Evolutionary conservation across 441 rosid species (phyloP).

Genomic region (Brassica balearica): DNA sequence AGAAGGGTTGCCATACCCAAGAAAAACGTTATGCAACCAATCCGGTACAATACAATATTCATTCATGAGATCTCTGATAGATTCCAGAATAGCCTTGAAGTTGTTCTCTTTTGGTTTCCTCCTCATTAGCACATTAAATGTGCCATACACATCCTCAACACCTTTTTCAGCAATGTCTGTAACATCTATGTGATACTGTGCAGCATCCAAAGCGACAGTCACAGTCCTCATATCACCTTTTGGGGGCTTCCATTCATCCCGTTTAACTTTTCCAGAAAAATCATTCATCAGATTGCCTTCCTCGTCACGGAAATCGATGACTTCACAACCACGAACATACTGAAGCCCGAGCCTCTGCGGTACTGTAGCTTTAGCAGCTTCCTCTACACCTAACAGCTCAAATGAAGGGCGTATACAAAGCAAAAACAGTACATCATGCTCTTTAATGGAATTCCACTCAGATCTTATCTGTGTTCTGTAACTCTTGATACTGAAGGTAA

Average conservation of each 20-base stretch:
- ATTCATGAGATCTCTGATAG: slow-evolving; percentile 99
- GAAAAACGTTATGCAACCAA: slow-evolving; percentile 94
- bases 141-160: slow-evolving; percentile 89
- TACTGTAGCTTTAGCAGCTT: slow-evolving; percentile 89
- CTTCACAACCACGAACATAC: slow-evolving; percentile 94
- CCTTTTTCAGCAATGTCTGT: slow-evolving; percentile 94
- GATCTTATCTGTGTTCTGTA: slow-evolving; percentile 88
- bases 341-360: slow-evolving; percentile 97
- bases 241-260: slow-evolving; percentile 99
- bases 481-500: slow-evolving; percentile 91
- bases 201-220: slow-evolving; percentile 93
- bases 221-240: slow-evolving; percentile 97
- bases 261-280: slow-evolving; percentile 90
- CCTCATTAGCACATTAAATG: slow-evolving; percentile 94
- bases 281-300: slow-evolving; percentile 97
- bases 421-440: slow-evolving; percentile 97
- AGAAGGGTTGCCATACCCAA: slow-evolving; percentile 99
- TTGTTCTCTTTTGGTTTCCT: slow-evolving; percentile 99
- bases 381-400: slow-evolving; percentile 95
- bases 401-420: slow-evolving; percentile 90
- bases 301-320: slow-evolving; percentile 91
- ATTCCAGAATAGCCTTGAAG: slow-evolving; percentile 98
- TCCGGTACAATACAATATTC: slow-evolving; percentile 99
- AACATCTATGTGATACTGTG: slow-evolving; percentile 98
- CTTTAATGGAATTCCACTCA: slow-evolving; percentile 97